Conservation (phyloP, 352 stramenopile species). For the Phytopythium vexans region DNA sequence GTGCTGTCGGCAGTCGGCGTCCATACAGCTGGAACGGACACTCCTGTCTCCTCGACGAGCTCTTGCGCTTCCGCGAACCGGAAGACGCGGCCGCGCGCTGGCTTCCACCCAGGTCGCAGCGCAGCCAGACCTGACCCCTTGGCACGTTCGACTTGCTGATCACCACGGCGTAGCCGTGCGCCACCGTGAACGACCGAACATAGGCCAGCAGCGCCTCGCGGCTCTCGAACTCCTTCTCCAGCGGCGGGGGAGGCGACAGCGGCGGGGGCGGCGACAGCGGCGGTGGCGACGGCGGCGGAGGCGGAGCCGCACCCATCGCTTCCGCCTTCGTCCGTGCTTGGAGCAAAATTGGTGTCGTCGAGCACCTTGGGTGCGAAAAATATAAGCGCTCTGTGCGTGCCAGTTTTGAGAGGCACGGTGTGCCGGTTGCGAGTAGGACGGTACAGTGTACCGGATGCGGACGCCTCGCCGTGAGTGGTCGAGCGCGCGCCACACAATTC, state of each 20-base stretch:
- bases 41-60: conserved; percentile 24
- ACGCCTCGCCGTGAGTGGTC: too few relatives aligned
- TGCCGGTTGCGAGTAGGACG: too few relatives aligned
- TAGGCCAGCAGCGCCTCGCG: conserved; percentile 35
- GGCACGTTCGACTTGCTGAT: conserved; percentile 48
- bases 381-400: too few relatives aligned
- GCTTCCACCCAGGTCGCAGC: conserved; percentile 36
- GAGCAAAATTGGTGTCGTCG: too few relatives aligned
- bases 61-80: conserved; percentile 27
- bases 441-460: too few relatives aligned
- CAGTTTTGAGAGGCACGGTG: too few relatives aligned
- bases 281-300: too few relatives aligned
- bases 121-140: conserved; percentile 41
- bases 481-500: too few relatives aligned
- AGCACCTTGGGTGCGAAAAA: too few relatives aligned
- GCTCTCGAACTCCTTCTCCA: conserved; percentile 24
- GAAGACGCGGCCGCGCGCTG: conserved; percentile 2
- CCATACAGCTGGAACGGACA: conserved; percentile 46
- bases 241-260: conserved; percentile 7
- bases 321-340: too few relatives aligned
- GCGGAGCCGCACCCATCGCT: too few relatives aligned
- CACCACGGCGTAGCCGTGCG: conserved; percentile 38
- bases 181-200: conserved; percentile 32
- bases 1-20: conserved; percentile 17
- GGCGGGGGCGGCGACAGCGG: not conserved